Conservation (phyloP, 2,329 filamentous ascomycete genomes). For the Penicillium sclerotigenum region DNA sequence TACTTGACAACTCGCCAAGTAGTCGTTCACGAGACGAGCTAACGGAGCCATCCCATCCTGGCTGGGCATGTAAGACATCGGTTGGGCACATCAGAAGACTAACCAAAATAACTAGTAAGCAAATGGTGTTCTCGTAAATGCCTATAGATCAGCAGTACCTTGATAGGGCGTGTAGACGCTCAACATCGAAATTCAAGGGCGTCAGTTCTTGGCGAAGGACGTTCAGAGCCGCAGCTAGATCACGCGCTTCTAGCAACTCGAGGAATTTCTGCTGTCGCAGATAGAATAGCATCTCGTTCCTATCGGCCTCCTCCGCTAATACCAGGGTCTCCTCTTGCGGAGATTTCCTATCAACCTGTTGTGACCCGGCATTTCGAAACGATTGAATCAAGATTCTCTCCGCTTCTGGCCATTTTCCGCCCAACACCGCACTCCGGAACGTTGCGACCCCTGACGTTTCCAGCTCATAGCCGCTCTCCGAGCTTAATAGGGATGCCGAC, state of each 20-base stretch:
- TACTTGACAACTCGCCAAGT: slow-evolving; percentile 80
- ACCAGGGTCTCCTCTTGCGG: slow-evolving; percentile 58
- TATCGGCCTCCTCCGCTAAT: slow-evolving; percentile 71
- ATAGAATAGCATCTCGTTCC: slow-evolving; percentile 78
- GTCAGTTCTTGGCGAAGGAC: slow-evolving; percentile 88
- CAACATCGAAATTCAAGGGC: slow-evolving; percentile 74
- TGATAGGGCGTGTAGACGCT: slow-evolving; percentile 76
- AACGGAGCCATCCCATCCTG: slow-evolving; percentile 78
- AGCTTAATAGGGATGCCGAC: slow-evolving; percentile 70
- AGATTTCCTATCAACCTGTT: slow-evolving; percentile 27
- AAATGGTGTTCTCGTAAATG: neutral
- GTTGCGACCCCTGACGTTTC: slow-evolving; percentile 83
- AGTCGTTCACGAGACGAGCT: slow-evolving; percentile 71
- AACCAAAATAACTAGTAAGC: neutral
- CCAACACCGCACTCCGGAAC: slow-evolving; percentile 75
- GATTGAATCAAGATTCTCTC: slow-evolving; percentile 70
- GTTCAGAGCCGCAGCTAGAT: slow-evolving; percentile 69
- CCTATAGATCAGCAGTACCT: slow-evolving; percentile 46
- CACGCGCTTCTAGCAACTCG: slow-evolving; percentile 75
- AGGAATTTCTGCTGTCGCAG: slow-evolving; percentile 92
- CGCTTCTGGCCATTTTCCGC: slow-evolving; percentile 80
- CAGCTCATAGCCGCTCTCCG: slow-evolving; percentile 81
- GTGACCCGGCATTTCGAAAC: slow-evolving; percentile 44
- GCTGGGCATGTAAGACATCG: slow-evolving; percentile 71
- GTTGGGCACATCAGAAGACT: slow-evolving; percentile 86